A percentile compares a stretch with the other conserved stretches of the same genome.
These are phyloP conservation scores for Rhododendron henanense DNA, from an alignment of 148 eudicot genomes.

Conservation along the genomic window DNA sequence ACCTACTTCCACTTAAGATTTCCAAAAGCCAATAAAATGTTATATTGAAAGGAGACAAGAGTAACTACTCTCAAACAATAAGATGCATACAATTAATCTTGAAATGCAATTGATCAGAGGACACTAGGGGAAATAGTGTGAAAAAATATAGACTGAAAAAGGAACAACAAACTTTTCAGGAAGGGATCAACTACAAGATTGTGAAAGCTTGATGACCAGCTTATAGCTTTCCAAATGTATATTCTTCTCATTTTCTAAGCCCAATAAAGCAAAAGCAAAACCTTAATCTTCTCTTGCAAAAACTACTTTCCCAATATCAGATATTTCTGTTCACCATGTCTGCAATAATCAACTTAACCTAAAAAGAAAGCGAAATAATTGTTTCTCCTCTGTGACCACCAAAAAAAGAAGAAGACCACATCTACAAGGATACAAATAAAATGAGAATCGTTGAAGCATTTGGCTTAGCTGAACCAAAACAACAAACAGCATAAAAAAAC, in stretches of 20 bases:
- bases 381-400: no score
- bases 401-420: not conserved
- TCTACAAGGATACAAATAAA: not conserved
- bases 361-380: conserved; percentile 1
- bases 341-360: not conserved
- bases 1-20: not conserved
- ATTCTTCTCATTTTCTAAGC: not conserved
- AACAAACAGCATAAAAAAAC: not conserved
- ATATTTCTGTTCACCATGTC: not conserved
- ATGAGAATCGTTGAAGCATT: not conserved
- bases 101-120: not conserved
- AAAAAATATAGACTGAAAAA: not conserved
- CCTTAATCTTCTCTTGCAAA: not conserved
- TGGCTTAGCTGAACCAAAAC: not conserved
- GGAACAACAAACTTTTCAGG: not conserved
- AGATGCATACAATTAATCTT: not conserved
- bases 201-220: conserved; percentile 1
- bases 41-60: not conserved
- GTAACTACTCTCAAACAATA: not conserved
- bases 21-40: not conserved
- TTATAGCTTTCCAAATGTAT: not conserved
- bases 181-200: no score
- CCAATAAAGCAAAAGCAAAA: not conserved
- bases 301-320: not conserved
- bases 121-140: not conserved